Base-by-base conservation (phyloP, 805 yeast genomes). In the Helenozyma baotianmanensis region DNA sequence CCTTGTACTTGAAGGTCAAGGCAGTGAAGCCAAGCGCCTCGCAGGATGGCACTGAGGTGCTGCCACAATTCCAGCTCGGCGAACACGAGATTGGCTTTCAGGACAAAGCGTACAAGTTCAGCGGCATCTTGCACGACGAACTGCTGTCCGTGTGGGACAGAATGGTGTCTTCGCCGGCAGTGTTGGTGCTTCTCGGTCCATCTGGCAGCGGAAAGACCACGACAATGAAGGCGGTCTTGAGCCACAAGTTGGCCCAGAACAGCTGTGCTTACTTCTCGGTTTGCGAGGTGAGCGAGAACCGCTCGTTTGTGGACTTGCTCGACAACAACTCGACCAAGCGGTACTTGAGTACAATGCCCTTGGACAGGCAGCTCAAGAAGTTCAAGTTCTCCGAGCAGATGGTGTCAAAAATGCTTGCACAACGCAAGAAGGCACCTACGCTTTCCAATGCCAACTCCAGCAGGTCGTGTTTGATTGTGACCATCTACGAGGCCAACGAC, bases 121-220 rank as follows among this genome's bases (percentile, higher is more conserved):
- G 40, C 14, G 33, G 47, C 21, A 44, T 58, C n/a, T 48, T 39
- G 22, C 22, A 16, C 7, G 30, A 18, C n/a, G 16, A 22, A 4
- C 22, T 31, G 8, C 28, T 43, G 3, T 24, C n/a, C 3, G 15
- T 30, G 9, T 24, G 35, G 12, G 38, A 36, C 11, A 21, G 24
- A 24, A 38, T 25, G 32, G 35, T 25, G 14, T 23, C 30, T 27
- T 30, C 24, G 26, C 35, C 41, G 13, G 27, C 29, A 28, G 40
- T 36, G 30, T 38, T 29, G 18, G 33, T 29, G 32, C 46, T 35
- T 27, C 35, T 36, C n/a, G 45, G 42, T 9, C 39, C 39, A 21
- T 16, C 33, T 14, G 34, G 28, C 3, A 31, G 53, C 25, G 65
- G 64, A 10, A 60, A 60, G 38, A 58, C 64, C 12, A 54, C 61